Base-by-base conservation (phyloP, 371 early-diverging fungal genomes). In the Mucor mucedo region DNA sequence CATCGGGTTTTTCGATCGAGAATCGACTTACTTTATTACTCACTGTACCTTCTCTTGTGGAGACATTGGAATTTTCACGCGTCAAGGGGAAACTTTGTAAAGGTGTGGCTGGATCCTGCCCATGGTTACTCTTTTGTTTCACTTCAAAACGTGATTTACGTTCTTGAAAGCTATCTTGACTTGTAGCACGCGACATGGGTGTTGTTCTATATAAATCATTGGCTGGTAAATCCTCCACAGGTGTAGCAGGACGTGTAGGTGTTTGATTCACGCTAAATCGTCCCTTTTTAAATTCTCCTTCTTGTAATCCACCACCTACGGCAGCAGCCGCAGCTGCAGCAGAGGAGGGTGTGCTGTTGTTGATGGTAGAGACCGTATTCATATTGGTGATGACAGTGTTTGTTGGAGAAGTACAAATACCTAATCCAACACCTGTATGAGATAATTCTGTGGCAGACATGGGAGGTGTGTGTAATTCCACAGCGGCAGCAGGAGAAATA, bases 251-350 rank as follows among this genome's bases (percentile, higher is more conserved):
- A 32, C 55, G 71, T 14, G 59, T 53, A 13, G 66, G 63, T n/a
- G 73, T 66, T 16, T 70, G 71, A 38, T 74, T 74, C 13, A 74
- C 74, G 52, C 74, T 74, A 28, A 74, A 74, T 9, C 74, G 58
- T 1, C 74, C 74, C 33, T 74, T 74, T 33, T 67, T 67, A 30
- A 74, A 53, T 28, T 70, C 63, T 1, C 60, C 66, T 35, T 74
- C 74, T 21, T 64, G 72, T 13, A 62, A 10, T 14, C 58, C 41
- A 29, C 52, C 61, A 1, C 16, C 49, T 62, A 28, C 33, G 38
- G 56, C 47, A 4, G 53, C 53, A 4, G 53, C 53, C 3, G 56
- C 59, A 2, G 55, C 40, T 13, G 62, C 50, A 27, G 42, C 44
- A 5, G 48, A 39, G n/a, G 44, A 27, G 44, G 56, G 50, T 6